phyloP scores from a whole-genome alignment of 495 filamentous ascomycete species.

The Paragyromitra xinjiangensis region DNA sequence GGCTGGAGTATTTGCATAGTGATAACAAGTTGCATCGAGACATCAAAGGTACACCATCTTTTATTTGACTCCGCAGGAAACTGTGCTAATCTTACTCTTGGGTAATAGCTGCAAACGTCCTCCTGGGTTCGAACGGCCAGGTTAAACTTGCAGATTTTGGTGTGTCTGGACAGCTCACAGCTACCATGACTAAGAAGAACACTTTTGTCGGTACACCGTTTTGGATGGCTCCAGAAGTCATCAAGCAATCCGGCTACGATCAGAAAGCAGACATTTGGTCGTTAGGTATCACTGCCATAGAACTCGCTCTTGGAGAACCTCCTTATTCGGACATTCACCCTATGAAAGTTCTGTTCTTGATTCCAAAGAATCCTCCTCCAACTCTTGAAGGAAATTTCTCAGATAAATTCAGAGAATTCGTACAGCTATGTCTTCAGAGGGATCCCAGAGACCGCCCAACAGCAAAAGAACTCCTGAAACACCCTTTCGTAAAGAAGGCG shows the following conservation, averaged over 20 bases:
- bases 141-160: slow-evolving; percentile 99
- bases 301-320: slow-evolving; percentile 90
- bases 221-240: slow-evolving; percentile 99
- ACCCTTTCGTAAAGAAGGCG: slow-evolving; percentile 88
- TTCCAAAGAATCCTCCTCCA: slow-evolving; percentile 89
- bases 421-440: slow-evolving; percentile 87
- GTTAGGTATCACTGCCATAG: slow-evolving; percentile 93
- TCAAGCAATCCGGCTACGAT: slow-evolving; percentile 95
- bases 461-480: slow-evolving; percentile 87
- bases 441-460: slow-evolving; percentile 83
- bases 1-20: slow-evolving; percentile 90
- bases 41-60: slow-evolving; percentile 70
- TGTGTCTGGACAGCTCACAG: slow-evolving; percentile 93
- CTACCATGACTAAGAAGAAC: slow-evolving; percentile 97
- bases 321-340: slow-evolving; percentile 90
- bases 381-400: slow-evolving; percentile 83
- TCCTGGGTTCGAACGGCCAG: slow-evolving; percentile 85
- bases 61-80: slow-evolving; percentile 2
- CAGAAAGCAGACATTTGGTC: slow-evolving; percentile 99
- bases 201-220: slow-evolving; percentile 99
- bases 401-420: slow-evolving; percentile 94
- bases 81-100: slow-evolving; percentile 9
- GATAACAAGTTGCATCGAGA: slow-evolving; percentile 98
- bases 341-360: slow-evolving; percentile 98
- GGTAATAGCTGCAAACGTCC: slow-evolving; percentile 77